Base-by-base conservation (phyloP, 2,329 filamentous ascomycete species). In the Microdochium nivale region DNA sequence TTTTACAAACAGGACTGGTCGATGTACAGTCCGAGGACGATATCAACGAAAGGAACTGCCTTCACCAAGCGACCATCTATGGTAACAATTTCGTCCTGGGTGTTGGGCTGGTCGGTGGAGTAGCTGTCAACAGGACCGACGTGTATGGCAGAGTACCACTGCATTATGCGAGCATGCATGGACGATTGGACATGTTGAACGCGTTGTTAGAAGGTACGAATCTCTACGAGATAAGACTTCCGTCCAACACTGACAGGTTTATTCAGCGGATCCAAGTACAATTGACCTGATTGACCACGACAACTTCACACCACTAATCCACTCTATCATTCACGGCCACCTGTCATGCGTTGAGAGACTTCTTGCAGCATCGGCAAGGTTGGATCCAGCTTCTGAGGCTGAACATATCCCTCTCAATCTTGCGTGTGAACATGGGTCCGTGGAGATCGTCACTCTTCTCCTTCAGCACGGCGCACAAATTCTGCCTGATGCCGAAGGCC, bases 101-200 rank as follows among this genome's bases (percentile, higher is more conserved):
- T 49, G 83, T 87, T 57, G 91, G 87, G 3, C 73, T 99, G n/a
- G 73, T 79, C 1, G 83, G 80, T 47, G 83, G 81, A 3, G 90
- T 96, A 32, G 84, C 91, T 55, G 84, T 90, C 24, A 83, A 83
- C 52, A 80, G 88, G 49, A 87, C 87, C 2, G 94, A 99, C 70
- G 91, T 96, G 7, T 99, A 99, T 65, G 94, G 94, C 9, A 80
- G 94, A 48, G 88, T 96, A 54, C 91, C 94, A 25, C 72, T 99
- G 33, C 94, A 99, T 65, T 99, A 99, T 70, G 91, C 94, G 14
- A 95, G 90, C 66, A 91, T 97, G 80, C 90, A 96, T 70, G 94
- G 94, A 4, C 82, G 88, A 47, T 78, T 95, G 21, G 87, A 88
- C 51, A 90, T 95, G 83, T 80, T 95, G 25, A 80, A 88, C 58